Evolutionary conservation across 352 stramenopile genomes (phyloP), one percentile per base, ranked within the genome.

Genomic region (Phytophthora multivora): DNA sequence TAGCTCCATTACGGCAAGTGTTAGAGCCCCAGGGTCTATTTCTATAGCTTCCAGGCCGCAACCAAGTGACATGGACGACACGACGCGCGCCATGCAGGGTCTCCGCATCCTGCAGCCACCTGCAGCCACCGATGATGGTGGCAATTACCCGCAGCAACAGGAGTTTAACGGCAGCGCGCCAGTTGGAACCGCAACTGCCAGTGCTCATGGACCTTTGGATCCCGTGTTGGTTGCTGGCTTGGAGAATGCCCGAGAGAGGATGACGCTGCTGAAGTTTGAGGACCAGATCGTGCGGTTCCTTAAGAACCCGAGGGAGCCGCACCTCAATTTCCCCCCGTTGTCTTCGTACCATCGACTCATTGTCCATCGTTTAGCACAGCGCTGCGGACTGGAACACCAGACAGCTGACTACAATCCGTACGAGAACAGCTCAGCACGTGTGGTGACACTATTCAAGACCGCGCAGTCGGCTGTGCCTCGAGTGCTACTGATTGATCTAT

Each of bases 291-390:
- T 96, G 40, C 78, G 80, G 18, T 96, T 96, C 57, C 63, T 96
- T 8, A 71, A 60, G 51, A 86, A 80, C 54, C 61, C 75, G 18
- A 66, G 70, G 26, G 86, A 94, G 68, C 56, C 61, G 45, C 83
- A 95, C 48, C 73, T 95, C 12, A 80, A 79, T 46, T 93, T 96
- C 60, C 86, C 88, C 30, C 84, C 88, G 40, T 59, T 95, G 25
- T 96, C 88, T 21, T 96, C 87, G 21, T 96, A 93, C 59, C 88
- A 96, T 58, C 88, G 88, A 5, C 77, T 96, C 8, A 93, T 96
- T 66, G 67, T 98, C 7, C 95, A 98, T 75, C 89, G 95, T 1
- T 78, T 98, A 26, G 94, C 90, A 0, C 91, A 98, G 63, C 85
- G 95, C n/a, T 98, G 96, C 69, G 67, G 70, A 10, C 81, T 98